Evolutionary conservation across 2,329 filamentous ascomycete species (phyloP), one percentile per base, ranked within the genome.

Genomic region (Fusarium globosum): DNA sequence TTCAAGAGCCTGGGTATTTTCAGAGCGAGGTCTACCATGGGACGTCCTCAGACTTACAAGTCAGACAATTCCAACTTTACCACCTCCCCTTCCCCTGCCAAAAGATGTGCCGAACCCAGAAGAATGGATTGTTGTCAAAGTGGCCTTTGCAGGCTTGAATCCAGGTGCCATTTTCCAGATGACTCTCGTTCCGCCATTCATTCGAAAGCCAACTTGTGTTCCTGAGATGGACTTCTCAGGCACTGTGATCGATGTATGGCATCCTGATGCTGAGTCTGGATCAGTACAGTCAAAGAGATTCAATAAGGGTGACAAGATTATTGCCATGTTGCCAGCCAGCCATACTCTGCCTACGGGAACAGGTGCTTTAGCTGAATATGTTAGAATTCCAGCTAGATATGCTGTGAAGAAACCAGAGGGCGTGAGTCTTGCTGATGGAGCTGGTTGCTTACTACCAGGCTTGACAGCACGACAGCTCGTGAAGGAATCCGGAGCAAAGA

Each of bases 181-280:
- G 79, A 78, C 80, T n/a, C 77, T 85, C 9, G 69, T 85, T 41
- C 84, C 85, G 60, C 79, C 72, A 61, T 80, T 81, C 52, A 79
- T 80, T 69, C 82, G 85, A 70, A 74, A 72, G 70, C 76, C 70
- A 56, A 79, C 67, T 9, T 84, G 65, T 49, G 80, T 83, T 4
- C 84, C 85, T 11, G 85, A 86, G 21, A 80, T 84, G 71, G 85
- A 87, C 63, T 82, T 86, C 42, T 82, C 83, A 3, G 85, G 85
- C 13, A 80, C 79, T 9, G 78, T 86, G 13, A 72, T 80, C 4
- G 80, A 81, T 12, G 76, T 83, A 1, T 82, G 82, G 79, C 61
- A 79, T 36, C 79, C 79, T 5, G 69, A 71, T 51, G 53, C 67
- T 69, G 76, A 26, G 8, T 30, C 48, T 2, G 45, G 38, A 43